Percentiles rank a stretch among this genome's conserved stretches.
Evolutionary conservation across 2,329 filamentous ascomycete genomes (phyloP).

Genomic region (Colletotrichum limetticola): DNA sequence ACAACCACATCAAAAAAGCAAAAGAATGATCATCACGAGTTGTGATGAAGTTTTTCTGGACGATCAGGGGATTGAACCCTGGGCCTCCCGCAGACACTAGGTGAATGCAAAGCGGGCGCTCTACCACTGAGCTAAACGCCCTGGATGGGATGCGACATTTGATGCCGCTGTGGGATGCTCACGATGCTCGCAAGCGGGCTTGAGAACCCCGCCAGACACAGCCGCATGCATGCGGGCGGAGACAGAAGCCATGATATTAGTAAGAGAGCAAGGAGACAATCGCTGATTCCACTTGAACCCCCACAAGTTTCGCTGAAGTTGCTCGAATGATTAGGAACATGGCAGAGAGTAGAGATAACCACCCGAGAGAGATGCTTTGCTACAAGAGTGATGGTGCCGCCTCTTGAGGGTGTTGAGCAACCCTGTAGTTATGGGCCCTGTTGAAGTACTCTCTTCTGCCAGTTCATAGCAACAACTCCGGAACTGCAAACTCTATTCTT

Average conservation of each 20-base stretch:
- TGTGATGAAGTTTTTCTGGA: not conserved
- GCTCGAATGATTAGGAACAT: fast-evolving
- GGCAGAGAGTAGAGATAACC: no score
- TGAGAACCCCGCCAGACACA: not conserved
- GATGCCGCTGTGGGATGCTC: not conserved
- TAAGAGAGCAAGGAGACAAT: no score
- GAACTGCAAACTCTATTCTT: no score
- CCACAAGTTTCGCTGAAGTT: no score
- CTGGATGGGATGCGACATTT: not conserved
- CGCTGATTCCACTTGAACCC: no score
- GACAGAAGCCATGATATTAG: no score
- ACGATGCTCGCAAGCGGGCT: not conserved
- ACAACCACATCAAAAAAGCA: not conserved
- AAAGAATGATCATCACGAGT: fast-evolving
- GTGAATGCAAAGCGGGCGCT: constrained; percentile 28
- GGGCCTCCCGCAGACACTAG: constrained; percentile 25
- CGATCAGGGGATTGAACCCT: constrained; percentile 33
- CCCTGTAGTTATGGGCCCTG: no score
- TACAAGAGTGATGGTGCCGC: no score
- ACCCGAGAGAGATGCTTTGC: no score
- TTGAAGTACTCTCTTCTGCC: no score
- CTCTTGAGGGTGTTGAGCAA: no score
- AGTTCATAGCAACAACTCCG: no score
- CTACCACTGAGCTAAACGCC: constrained; percentile 31
- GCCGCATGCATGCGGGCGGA: not conserved